phyloP scores from a whole-genome alignment of 768 basidiomycete genomes.

The Mycena epipterygia region DNA sequence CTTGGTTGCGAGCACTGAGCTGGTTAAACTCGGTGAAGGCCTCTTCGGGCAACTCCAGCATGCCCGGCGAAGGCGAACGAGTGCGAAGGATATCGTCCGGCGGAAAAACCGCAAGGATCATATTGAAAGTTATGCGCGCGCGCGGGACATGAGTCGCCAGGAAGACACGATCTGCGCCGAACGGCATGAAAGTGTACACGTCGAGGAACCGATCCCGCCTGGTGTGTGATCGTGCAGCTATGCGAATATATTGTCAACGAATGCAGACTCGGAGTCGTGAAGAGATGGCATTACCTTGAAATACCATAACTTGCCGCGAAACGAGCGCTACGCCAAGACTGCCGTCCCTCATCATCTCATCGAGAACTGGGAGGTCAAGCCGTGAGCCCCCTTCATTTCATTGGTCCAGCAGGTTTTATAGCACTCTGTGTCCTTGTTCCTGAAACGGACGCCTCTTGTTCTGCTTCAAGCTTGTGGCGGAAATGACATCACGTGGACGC shows the following conservation, averaged over 20 bases:
- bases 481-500: constrained; percentile 22
- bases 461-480: constrained; percentile 20
- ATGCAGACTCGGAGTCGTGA: not conserved
- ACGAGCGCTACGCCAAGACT: constrained; percentile 78
- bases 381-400: not conserved
- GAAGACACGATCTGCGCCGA: constrained; percentile 73
- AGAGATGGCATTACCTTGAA: constrained; percentile 65
- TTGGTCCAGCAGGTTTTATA: constrained; percentile 25
- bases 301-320: constrained; percentile 75
- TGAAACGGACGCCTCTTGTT: constrained; percentile 25
- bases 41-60: constrained; percentile 74
- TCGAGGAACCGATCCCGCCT: constrained; percentile 72
- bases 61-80: constrained; percentile 56
- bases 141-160: constrained; percentile 70
- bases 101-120: constrained; percentile 73
- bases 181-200: constrained; percentile 74
- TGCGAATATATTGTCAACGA: not conserved
- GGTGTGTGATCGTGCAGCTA: constrained; percentile 71
- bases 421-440: constrained; percentile 25
- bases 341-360: constrained; percentile 63
- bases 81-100: constrained; percentile 50
- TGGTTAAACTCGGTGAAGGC: constrained; percentile 72
- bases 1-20: constrained; percentile 64
- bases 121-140: constrained; percentile 72
- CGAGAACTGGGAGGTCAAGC: not conserved